Evolutionary conservation across 257 asterid genomes (phyloP).

Genomic region (Solanum lignicaule): DNA sequence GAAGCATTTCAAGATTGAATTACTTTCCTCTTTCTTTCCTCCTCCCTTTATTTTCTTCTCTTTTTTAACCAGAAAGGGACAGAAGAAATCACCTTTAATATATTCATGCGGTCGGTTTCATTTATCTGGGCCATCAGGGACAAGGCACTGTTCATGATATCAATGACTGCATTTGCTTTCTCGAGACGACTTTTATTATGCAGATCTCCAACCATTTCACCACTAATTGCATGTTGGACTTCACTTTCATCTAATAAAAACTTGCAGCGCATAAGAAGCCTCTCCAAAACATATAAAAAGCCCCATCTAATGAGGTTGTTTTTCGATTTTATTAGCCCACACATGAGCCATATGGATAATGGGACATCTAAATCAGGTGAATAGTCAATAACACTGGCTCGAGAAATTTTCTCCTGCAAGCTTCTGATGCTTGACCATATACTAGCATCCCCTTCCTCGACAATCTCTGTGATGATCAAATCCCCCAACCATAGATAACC

Average conservation of each 20-base stretch:
- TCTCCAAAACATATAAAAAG: slow-evolving; percentile 80
- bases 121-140: slow-evolving; percentile 91
- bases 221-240: slow-evolving; percentile 46
- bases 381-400: slow-evolving; percentile 76
- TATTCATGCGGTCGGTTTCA: slow-evolving; percentile 94
- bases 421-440: slow-evolving; percentile 64
- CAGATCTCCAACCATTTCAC: slow-evolving; percentile 39
- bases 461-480: slow-evolving; percentile 78
- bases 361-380: slow-evolving; percentile 67
- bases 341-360: slow-evolving; percentile 88
- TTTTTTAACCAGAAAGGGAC: background rate
- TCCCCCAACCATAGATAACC: slow-evolving; percentile 97
- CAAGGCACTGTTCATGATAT: slow-evolving; percentile 85
- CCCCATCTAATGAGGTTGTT: slow-evolving; percentile 74
- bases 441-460: slow-evolving; percentile 52
- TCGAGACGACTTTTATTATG: slow-evolving; percentile 65
- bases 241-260: slow-evolving; percentile 96
- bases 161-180: slow-evolving; percentile 90
- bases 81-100: slow-evolving; percentile 55
- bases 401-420: slow-evolving; percentile 65
- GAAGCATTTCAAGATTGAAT: background rate
- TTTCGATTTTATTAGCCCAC: slow-evolving; percentile 89
- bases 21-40: background rate
- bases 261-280: slow-evolving; percentile 92
- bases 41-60: background rate